Base-by-base conservation (phyloP, 1,284 basidiomycete genomes). In the Cryptococcus sp. region DNA sequence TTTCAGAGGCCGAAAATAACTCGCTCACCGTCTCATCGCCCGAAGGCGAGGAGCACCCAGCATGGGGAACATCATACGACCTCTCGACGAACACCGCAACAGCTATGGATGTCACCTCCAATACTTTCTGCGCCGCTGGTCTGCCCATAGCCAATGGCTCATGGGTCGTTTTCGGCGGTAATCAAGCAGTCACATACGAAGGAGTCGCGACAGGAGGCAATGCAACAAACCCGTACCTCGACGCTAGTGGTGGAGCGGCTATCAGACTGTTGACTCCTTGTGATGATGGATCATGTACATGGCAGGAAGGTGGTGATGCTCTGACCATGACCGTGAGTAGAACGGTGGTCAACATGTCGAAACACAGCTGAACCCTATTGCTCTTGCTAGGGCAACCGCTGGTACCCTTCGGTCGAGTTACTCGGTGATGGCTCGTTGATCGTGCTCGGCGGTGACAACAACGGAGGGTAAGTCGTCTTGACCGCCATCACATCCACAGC, bases 141-240 rank as follows among this genome's bases (percentile, higher is more conserved):
- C 74, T 77, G 53, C 68, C 77, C 3, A 62, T 81, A 15, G 82
- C 77, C 6, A 81, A 83, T 63, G 82, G 82, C 15, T 78, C 77
- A 6, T 82, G 80, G 81, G 73, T 65, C 35, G 60, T 78, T 5
- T 78, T 77, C 59, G 81, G 81, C 40, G 81, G 80, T 39, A 92
- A 92, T 72, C 87, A 88, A 60, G 89, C 90, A 17, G 83, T 93
- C 45, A 87, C 87, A 3, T 85, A 84, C 23, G 85, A 86, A 27
- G 91, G 91, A 41, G 73, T 72, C 38, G 74, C 76, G 4, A 71
- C 75, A 20, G 75, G 76, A 59, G 65, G 64, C 46, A 31, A 15
- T 19, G 49, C 53, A 13, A 72, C 73, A 3, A 74, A 76, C 63
- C 81, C 80, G 7, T 83, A 82, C 69, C 59, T 68, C 38, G 76